Percentiles rank a stretch among this genome's conserved stretches.
These are phyloP conservation scores for Candida wancherniae DNA, from an alignment of 805 yeast species.

Conservation along the genomic window DNA sequence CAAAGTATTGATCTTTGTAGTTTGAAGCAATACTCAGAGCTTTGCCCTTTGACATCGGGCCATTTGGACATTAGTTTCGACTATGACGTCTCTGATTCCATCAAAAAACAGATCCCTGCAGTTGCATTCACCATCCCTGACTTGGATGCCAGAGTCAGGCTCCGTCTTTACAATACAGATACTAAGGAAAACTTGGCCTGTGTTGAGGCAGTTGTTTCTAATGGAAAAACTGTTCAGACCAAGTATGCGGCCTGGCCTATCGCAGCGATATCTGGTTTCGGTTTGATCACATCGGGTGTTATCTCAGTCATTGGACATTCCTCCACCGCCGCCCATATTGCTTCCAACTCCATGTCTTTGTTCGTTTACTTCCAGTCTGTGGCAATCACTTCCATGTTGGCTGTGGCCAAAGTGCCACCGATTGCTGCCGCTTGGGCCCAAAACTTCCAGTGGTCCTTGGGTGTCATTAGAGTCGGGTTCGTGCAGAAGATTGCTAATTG, in stretches of 20 bases:
- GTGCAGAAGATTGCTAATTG: slow-evolving; percentile 84
- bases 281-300: slow-evolving; percentile 81
- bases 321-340: slow-evolving; percentile 92
- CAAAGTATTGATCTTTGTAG: slow-evolving; percentile 61
- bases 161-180: slow-evolving; percentile 47
- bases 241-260: slow-evolving; percentile 84
- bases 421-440: slow-evolving; percentile 98
- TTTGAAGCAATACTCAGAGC: slow-evolving; percentile 36
- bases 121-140: slow-evolving; percentile 91
- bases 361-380: slow-evolving; percentile 91
- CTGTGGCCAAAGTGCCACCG: slow-evolving; percentile 87
- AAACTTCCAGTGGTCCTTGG: slow-evolving; percentile 95
- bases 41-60: slow-evolving; percentile 85
- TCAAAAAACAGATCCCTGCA: slow-evolving; percentile 60
- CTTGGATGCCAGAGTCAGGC: slow-evolving; percentile 85
- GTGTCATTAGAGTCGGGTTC: slow-evolving; percentile 69
- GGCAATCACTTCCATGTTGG: slow-evolving; percentile 93
- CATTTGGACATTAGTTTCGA: slow-evolving; percentile 66
- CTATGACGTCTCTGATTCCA: slow-evolving; percentile 37
- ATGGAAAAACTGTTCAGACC: slow-evolving; percentile 92
- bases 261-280: slow-evolving; percentile 85
- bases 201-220: slow-evolving; percentile 79
- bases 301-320: slow-evolving; percentile 86
- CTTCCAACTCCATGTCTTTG: slow-evolving; percentile 89
- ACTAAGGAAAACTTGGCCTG: slow-evolving; percentile 66